Base-by-base conservation (phyloP, 768 basidiomycete genomes). In the Tulasnella sp. region DNA sequence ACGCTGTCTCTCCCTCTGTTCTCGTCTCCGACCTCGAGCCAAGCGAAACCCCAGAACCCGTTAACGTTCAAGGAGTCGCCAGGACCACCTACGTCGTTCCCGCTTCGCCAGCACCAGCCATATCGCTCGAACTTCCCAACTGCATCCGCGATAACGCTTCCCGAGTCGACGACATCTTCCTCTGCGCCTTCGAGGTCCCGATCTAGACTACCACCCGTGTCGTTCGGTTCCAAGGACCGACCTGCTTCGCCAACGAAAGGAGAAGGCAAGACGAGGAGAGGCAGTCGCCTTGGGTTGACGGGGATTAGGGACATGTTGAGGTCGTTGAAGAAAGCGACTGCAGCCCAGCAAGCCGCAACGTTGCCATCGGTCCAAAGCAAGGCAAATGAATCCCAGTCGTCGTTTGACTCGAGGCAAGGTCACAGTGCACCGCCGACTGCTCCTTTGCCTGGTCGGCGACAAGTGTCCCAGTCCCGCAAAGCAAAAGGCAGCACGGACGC, bases 251-350 rank as follows among this genome's bases (percentile, higher is more conserved):
- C 75, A 5, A 40, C 73, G 21, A 74, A 74, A 74, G 73, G 34
- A 46, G 73, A 36, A 18, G 12, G 19, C 0, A 74, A 74, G 39
- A 4, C 27, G 10, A 40, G 77, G 31, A 38, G 79, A 24, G 46
- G 31, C 12, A 71, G 80, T 39, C 39, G 71, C 27, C 71, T 62
- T 31, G 80, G 74, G 34, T 34, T 80, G 31, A 44, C 12, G 40
- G 80, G 74, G 7, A 48, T 81, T 40, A 42, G 80, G 12, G 94
- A 95, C 82, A 91, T 95, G 89, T 85, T 95, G 79, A 87, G 89
- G 81, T 88, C 90, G 44, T 84, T 95, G 82, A 94, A 90, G 85
- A 87, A 88, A 82, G 87, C 84, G 21, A 38, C 79, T 3, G 27
- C 42, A 74, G 16, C 71, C 1, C 44, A 73, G 31, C 42, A 24